Evolutionary conservation across 2,329 filamentous ascomycete species (phyloP).

Genomic region (Cucurbitaria berberidis): DNA sequence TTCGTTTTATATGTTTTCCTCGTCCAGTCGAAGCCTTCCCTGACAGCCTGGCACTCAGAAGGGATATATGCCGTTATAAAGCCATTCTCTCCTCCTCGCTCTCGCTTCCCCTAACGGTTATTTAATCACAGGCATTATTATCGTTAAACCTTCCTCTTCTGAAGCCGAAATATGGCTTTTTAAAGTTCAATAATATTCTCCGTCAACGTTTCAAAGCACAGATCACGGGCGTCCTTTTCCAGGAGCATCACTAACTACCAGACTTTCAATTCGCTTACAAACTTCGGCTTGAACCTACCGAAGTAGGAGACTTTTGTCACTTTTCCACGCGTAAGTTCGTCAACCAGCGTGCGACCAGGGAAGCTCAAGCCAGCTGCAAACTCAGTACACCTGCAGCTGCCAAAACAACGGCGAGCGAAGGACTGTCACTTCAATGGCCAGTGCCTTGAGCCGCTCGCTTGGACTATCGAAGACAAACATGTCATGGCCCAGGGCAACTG

Average conservation of each 20-base stretch:
- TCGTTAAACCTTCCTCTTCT: no score
- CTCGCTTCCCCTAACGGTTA: neutral
- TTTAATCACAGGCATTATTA: neutral
- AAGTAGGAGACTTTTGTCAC: no score
- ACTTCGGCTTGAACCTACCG: no score
- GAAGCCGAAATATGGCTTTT: no score
- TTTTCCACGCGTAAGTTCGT: neutral
- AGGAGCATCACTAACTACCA: no score
- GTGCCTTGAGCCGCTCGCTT: slow-evolving; percentile 24
- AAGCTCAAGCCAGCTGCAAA: slow-evolving; percentile 6
- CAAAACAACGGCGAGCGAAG: neutral
- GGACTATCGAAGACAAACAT: slow-evolving; percentile 11
- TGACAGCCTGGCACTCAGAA: no score
- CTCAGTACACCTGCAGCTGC: slow-evolving; percentile 14
- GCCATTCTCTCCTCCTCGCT: neutral
- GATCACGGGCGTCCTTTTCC: no score
- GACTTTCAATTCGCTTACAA: no score
- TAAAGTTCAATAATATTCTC: no score
- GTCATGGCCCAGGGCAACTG: slow-evolving; percentile 11
- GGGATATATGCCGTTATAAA: no score
- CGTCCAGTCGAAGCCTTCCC: neutral
- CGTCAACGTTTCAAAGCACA: no score
- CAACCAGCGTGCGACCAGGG: neutral
- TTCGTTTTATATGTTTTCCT: neutral
- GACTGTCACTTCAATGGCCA: slow-evolving; percentile 30